These are phyloP conservation scores for Bonia amplexicaulis DNA, from an alignment of 176 grass and related monocot species.

Conservation along the genomic window DNA sequence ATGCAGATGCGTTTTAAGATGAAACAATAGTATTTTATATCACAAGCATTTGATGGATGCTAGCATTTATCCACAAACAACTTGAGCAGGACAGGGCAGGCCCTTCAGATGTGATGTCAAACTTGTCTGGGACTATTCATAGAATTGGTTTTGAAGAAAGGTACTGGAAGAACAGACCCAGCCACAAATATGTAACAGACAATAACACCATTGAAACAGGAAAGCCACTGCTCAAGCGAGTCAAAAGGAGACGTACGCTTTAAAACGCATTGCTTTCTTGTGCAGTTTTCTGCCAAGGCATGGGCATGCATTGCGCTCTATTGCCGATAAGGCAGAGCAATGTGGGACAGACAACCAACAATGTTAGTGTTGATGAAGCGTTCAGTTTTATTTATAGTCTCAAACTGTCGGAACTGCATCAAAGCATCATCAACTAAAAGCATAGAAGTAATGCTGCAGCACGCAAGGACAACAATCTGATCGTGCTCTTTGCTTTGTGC, in stretches of 20 bases:
- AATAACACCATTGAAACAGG: slow-evolving; percentile 17
- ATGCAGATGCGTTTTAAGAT: background rate
- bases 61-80: slow-evolving; percentile 6
- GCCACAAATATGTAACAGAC: background rate
- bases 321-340: background rate
- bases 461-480: background rate
- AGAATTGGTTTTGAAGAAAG: background rate
- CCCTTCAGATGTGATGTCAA: slow-evolving; percentile 1
- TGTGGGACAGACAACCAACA: background rate
- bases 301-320: slow-evolving; percentile 20
- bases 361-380: background rate
- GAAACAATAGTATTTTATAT: background rate
- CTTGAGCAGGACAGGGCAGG: background rate
- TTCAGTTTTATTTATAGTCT: background rate
- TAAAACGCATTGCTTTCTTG: slow-evolving; percentile 16
- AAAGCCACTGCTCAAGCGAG: slow-evolving; percentile 16
- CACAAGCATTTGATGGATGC: background rate
- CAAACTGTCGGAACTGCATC: background rate
- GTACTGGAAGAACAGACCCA: background rate
- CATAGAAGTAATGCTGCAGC: background rate
- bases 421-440: no score
- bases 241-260: slow-evolving; percentile 3
- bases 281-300: slow-evolving; percentile 21
- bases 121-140: background rate
- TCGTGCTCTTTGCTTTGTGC: background rate